phyloP scores from a whole-genome alignment of 23 red algal species.

The Pyropia haitanensis region DNA sequence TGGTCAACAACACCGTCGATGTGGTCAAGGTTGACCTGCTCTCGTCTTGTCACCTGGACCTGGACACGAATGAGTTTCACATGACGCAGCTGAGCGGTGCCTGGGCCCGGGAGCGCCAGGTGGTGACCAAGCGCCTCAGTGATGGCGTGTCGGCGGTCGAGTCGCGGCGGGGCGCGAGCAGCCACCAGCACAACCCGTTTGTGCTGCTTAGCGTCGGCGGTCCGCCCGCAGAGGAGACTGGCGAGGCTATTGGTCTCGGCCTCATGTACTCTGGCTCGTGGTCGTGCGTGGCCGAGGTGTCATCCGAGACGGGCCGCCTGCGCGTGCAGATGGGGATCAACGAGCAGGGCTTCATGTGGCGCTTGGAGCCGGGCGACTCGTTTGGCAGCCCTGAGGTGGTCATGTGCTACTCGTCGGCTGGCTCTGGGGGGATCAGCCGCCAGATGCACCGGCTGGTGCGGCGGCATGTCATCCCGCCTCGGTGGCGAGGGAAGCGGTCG shows the following conservation, averaged over 20 bases:
- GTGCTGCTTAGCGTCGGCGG: constrained; percentile 44
- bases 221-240: constrained; percentile 52
- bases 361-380: constrained; percentile 62
- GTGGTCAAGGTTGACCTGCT: constrained; percentile 47
- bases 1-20: constrained; percentile 55
- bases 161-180: constrained; percentile 67
- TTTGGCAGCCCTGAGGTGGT: constrained; percentile 82
- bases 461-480: constrained; percentile 61
- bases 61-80: constrained; percentile 80
- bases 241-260: constrained; percentile 48
- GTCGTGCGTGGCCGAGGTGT: constrained; percentile 54
- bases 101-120: constrained; percentile 86
- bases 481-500: constrained; percentile 58
- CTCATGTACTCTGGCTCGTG: constrained; percentile 97
- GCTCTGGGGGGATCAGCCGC: constrained; percentile 58
- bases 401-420: constrained; percentile 59
- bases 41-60: constrained; percentile 74
- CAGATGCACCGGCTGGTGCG: constrained; percentile 68
- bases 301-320: constrained; percentile 70
- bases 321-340: constrained; percentile 91
- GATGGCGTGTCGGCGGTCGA: constrained; percentile 70
- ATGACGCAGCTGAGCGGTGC: constrained; percentile 83
- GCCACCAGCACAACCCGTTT: constrained; percentile 93
- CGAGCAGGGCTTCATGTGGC: constrained; percentile 80
- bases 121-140: constrained; percentile 58